Base-by-base conservation (phyloP, 352 stramenopile species). In the Globisporangium polare region DNA sequence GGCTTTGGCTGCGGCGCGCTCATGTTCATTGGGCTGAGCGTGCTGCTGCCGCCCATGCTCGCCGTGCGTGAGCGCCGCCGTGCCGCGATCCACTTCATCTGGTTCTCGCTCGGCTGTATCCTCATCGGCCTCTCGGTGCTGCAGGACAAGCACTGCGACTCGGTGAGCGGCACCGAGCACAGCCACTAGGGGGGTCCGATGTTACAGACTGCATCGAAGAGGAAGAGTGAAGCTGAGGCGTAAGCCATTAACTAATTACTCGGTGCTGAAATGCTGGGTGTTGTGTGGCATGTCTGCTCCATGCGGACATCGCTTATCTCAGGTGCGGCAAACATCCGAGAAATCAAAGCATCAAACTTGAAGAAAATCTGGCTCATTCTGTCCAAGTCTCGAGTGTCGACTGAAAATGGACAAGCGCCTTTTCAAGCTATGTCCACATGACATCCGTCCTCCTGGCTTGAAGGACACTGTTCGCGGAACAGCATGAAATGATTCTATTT, bases 71-170 rank as follows among this genome's bases (percentile, higher is more conserved):
- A 67, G 8, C 53, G 61, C 31, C 27, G 42, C 7, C 41, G 61
- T 10, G 53, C n/a, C 1, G 20, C 31, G 22, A 31, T 63, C n/a
- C 61, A 63, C 54, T 67, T 67, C 20, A 7, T 55, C 45, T 67
- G 61, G 61, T 67, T 67, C 46, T 49, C 53, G 18, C 42, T 67
- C 31, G 60, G 60, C 33, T 66, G 61, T 33, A 35, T 58, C 22
- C 43, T 67, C 35, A 67, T 67, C 20, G 61, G 61, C 18, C 46
- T 63, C n/a, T 67, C 61, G 12, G 29, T 57, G 33, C 53, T 67
- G 3, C 53, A 67, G 37, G n/a, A 67, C 53, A 67, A 53, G 27
- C 53, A 67, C 43, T 67, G 61, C 45, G 39, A 66, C 3, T n/a
- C 41, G 2, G 41, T 7, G 33, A 24, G 1, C 26, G 26, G 42